Base-by-base conservation (phyloP, 257 asterid genomes). In the Rubia yunnanensis region DNA sequence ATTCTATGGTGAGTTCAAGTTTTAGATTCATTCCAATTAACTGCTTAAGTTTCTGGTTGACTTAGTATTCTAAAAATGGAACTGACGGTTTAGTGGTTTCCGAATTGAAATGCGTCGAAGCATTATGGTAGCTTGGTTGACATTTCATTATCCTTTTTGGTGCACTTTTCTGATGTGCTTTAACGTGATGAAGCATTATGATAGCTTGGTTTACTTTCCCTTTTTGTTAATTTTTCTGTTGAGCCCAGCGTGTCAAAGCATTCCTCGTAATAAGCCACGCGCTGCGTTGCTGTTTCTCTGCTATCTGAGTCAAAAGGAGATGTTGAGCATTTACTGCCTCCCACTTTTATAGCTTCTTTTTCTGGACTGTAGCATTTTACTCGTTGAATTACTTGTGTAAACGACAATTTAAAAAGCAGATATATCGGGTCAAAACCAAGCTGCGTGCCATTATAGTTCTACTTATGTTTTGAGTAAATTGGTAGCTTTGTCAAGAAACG, bases 1-100 rank as follows among this genome's bases (percentile, higher is more conserved):
- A 88, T 75, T 80, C 95, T 66, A 75, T 79, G 88, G 97, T 91
- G 79, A 67, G 77, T 54, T 48, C 34, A 50, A 10, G 27, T 14
- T 57, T 26, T 59, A 23, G 10, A 27, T 27, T 59, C 22, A 13
- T 38, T 38, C 39, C 34, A 5, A 28, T 32, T 1, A 32, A 36
- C 34, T 13, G 36, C 24, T 20, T 64, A 59, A 53, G 32, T n/a
- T 50, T 50, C 26, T 26, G 39, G 62, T 44, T 30, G 11, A 22
- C 17, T 30, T 48, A 8, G 23, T 14, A 10, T 31, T 28, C 27
- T 23, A 65, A 15, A 44, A 50, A 49, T 14, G 44, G 18, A 0
- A 44, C 20, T 44, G n/a, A 15, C 15, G n/a, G 50, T 44, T 44
- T 44, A 44, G 50, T 7, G 15, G 50, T 44, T 44, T 15, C 20